Conservation (phyloP, 306 rosid genomes). For the Alnus glutinosa region DNA sequence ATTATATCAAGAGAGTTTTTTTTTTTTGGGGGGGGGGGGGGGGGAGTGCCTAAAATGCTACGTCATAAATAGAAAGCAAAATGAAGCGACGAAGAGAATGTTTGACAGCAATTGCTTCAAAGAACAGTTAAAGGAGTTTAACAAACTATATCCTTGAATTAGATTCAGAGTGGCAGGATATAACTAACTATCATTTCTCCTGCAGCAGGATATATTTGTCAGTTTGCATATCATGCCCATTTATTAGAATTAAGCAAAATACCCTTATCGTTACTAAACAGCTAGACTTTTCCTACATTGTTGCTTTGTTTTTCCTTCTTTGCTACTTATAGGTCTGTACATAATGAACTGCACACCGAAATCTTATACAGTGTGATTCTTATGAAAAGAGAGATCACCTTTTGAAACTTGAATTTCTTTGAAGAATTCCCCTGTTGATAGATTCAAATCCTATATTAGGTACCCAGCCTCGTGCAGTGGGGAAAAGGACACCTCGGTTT, state of each 20-base stretch:
- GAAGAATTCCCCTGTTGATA: slow-evolving; percentile 22
- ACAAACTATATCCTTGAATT: not conserved
- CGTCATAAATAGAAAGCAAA: not conserved
- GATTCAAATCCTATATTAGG: slow-evolving; percentile 43
- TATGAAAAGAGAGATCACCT: not conserved
- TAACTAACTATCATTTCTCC: not conserved
- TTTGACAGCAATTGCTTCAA: not conserved
- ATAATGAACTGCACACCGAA: not conserved
- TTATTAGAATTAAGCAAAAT: not conserved
- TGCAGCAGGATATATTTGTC: not conserved
- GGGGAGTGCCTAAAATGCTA: not conserved
- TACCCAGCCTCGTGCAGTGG: slow-evolving; percentile 70
- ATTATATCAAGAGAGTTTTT: not conserved
- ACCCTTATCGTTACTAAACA: not conserved
- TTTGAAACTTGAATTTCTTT: slow-evolving; percentile 6
- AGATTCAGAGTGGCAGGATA: not conserved
- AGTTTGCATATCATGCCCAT: not conserved
- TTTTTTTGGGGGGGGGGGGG: not conserved
- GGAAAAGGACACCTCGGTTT: slow-evolving; percentile 79
- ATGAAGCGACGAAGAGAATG: not conserved
- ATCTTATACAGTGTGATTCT: not conserved
- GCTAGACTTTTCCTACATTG: not conserved
- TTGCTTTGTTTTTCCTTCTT: not conserved
- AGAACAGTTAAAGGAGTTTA: not conserved
- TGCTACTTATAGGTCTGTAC: not conserved